Base-by-base conservation (phyloP, 2,329 filamentous ascomycete genomes). In the Orbilia blumenaviensis region DNA sequence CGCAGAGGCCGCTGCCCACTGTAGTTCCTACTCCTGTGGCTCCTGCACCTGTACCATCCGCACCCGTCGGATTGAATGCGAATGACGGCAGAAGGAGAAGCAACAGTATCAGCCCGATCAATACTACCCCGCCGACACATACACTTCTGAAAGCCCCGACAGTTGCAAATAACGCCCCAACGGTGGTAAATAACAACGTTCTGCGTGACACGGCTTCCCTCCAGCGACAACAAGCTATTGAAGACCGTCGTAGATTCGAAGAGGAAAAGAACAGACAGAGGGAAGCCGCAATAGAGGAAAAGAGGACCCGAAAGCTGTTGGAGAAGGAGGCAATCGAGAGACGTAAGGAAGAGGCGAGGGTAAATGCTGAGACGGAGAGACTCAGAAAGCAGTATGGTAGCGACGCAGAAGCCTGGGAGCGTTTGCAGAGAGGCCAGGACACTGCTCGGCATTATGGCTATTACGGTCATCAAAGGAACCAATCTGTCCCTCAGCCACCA, bases 351-450 rank as follows among this genome's bases (percentile, higher is more conserved):
- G 87, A 90, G 32, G 87, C 86, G 8, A 85, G 85, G 50, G 86
- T 92, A 9, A 89, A 96, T 36, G 88, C 89, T 46, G 94, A 97
- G 83, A 96, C 93, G 0, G 90, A 90, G 79, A 87, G 93, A 0
- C 84, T 97, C 6, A 60, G 38, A 36, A 64, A 72, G 23, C 58
- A 79, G 27, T 79, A 78, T 23, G 77, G 79, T n/a, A 68, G 61
- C 7, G 77, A 79, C 27, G 46, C 58, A 1, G 27, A 14, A 7
- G 71, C 64, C 6, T 78, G 69, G 76, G 66, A 75, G 4, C 23
- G 38, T 25, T 21, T 68, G 56, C n/a, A 63, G 54, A 25, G 69
- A 41, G 41, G 78, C 27, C 64, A 63, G 36, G 23, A 23, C 10
- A n/a, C 2, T 18, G 29, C 18, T 2, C 68, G 66, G 12, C 1